These are phyloP conservation scores for Fusarium incarnatum DNA, from an alignment of 2,329 filamentous ascomycete genomes.

Conservation along the genomic window DNA sequence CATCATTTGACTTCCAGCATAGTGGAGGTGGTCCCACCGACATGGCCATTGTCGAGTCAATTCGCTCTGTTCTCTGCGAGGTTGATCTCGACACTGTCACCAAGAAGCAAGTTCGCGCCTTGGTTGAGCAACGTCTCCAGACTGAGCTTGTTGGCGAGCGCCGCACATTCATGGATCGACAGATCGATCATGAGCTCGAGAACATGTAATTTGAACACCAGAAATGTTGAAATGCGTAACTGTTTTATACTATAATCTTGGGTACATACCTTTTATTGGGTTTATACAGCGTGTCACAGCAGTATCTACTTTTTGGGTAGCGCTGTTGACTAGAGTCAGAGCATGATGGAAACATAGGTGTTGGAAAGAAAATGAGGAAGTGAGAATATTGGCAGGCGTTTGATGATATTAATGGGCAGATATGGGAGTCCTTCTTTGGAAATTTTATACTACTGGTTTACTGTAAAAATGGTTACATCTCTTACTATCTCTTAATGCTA, in stretches of 20 bases:
- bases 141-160: constrained; percentile 88
- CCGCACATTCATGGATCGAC: constrained; percentile 87
- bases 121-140: constrained; percentile 94
- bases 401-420: constrained; percentile 34
- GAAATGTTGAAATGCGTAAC: constrained; percentile 11
- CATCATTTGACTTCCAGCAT: constrained; percentile 71
- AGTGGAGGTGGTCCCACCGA: constrained; percentile 78
- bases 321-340: constrained; percentile 21
- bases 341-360: constrained; percentile 23
- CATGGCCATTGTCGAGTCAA: constrained; percentile 82
- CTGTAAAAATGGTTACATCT: constrained; percentile 39
- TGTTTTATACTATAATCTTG: constrained; percentile 34
- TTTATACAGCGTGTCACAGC: constrained; percentile 28
- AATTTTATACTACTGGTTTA: constrained; percentile 37
- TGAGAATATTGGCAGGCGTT: constrained; percentile 42
- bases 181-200: constrained; percentile 93
- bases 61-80: constrained; percentile 83
- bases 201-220: constrained; percentile 75
- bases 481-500: constrained; percentile 40
- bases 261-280: constrained; percentile 41
- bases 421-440: constrained; percentile 43
- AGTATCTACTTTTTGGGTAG: constrained; percentile 12
- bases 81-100: constrained; percentile 97
- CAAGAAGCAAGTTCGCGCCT: constrained; percentile 93
- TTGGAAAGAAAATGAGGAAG: constrained; percentile 40